Evolutionary conservation across 1,284 basidiomycete genomes (phyloP).

Genomic region (Puccinia novopanici): DNA sequence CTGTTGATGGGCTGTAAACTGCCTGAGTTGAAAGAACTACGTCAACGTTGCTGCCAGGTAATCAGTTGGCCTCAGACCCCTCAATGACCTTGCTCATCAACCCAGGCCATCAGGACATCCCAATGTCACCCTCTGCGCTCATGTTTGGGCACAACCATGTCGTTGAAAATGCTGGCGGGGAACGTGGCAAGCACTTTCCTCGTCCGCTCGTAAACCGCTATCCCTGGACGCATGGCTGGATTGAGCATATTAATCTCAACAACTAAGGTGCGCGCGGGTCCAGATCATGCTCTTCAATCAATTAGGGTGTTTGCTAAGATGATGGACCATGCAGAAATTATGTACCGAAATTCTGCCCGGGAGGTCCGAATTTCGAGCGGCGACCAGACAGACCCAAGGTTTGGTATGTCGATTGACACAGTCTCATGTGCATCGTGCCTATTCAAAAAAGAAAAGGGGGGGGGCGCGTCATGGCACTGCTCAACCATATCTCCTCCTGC

Average conservation of each 20-base stretch:
- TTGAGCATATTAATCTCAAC: conserved; percentile 42
- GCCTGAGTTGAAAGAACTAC: conserved; percentile 3
- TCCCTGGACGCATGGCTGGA: conserved; percentile 30
- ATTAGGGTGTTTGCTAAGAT: background rate
- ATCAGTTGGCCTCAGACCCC: background rate
- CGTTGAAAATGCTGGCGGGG: conserved; percentile 16
- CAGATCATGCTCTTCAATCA: background rate
- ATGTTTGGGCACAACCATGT: background rate
- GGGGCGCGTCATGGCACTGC: too few relatives aligned
- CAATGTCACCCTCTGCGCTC: conserved; percentile 9
- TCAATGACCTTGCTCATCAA: conserved; percentile 36
- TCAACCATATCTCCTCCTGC: conserved; percentile 54
- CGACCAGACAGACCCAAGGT: conserved; percentile 33
- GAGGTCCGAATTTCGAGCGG: conserved; percentile 35
- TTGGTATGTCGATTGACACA: conserved; percentile 51
- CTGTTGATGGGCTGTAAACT: conserved; percentile 21
- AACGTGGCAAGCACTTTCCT: conserved; percentile 7
- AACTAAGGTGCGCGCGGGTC: background rate
- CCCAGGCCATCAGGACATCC: conserved; percentile 33
- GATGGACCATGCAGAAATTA: too few relatives aligned
- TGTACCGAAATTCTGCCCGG: conserved; percentile 31
- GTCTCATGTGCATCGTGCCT: conserved; percentile 56
- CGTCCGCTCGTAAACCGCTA: conserved; percentile 20
- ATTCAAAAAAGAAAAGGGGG: conserved; percentile 52
- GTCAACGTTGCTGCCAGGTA: background rate